Evolutionary conservation across 2,329 filamentous ascomycete genomes (phyloP).

Genomic region (Colletotrichum coccodes): DNA sequence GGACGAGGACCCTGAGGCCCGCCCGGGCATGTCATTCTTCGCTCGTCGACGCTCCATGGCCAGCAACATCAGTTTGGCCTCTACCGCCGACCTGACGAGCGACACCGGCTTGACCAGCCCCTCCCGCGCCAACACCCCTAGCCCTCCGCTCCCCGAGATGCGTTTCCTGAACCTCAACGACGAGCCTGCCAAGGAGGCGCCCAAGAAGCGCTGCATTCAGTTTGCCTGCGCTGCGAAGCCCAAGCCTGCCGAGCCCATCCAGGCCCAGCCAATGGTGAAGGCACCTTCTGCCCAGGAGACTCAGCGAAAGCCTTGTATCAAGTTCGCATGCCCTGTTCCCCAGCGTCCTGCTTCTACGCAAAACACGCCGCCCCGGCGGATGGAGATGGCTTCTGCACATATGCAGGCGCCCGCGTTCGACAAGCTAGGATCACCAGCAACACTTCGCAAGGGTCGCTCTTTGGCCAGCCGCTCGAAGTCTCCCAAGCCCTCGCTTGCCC

Average conservation of each 20-base stretch:
- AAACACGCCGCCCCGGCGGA: constrained; percentile 46
- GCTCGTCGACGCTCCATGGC: constrained; percentile 73
- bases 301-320: constrained; percentile 72
- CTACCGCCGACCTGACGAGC: constrained; percentile 92
- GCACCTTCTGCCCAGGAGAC: constrained; percentile 48
- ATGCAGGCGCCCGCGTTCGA: constrained; percentile 8
- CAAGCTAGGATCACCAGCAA: constrained; percentile 29
- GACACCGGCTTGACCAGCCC: constrained; percentile 92
- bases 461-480: constrained; percentile 31
- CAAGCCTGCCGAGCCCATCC: constrained; percentile 39
- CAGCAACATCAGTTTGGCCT: constrained; percentile 83
- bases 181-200: constrained; percentile 36
- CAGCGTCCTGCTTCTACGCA: constrained; percentile 55
- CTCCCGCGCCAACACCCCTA: constrained; percentile 86
- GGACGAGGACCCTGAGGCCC: constrained; percentile 56
- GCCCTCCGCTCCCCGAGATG: constrained; percentile 79
- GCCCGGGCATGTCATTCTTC: constrained; percentile 46
- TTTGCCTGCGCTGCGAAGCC: constrained; percentile 83
- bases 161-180: constrained; percentile 54
- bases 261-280: constrained; percentile 43
- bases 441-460: constrained; percentile 41
- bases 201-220: constrained; percentile 87
- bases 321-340: constrained; percentile 75
- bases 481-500: constrained; percentile 38
- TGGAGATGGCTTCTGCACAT: constrained; percentile 25